phyloP scores from a whole-genome alignment of 352 stramenopile species.

The Pythium chondricola region DNA sequence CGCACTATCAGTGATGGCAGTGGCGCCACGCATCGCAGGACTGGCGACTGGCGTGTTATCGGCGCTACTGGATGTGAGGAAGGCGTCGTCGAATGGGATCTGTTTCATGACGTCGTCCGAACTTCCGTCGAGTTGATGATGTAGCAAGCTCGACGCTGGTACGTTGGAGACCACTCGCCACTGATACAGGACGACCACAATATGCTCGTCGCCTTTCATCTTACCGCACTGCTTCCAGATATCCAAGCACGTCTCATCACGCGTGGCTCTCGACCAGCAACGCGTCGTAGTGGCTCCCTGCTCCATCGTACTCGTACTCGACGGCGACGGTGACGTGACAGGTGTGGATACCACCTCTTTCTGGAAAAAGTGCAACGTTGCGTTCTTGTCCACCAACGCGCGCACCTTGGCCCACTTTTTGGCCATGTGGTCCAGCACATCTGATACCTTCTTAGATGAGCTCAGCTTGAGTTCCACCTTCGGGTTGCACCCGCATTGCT shows the following conservation, averaged over 20 bases:
- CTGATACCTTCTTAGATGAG: conserved; percentile 69
- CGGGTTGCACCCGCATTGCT: conserved; percentile 41
- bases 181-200: conserved; percentile 65
- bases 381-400: conserved; percentile 15
- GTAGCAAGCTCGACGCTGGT: not conserved
- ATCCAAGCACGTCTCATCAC: conserved; percentile 57
- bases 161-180: conserved; percentile 23
- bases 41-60: conserved; percentile 12
- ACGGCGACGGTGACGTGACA: not conserved
- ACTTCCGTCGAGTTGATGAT: not conserved
- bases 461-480: conserved; percentile 81
- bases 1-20: not conserved
- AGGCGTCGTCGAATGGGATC: conserved; percentile 10
- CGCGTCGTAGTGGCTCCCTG: not conserved
- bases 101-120: too few relatives aligned
- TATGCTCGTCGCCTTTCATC: conserved; percentile 51
- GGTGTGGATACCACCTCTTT: too few relatives aligned
- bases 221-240: conserved; percentile 68
- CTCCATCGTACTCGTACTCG: not conserved
- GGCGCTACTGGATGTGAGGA: conserved; percentile 3
- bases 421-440: conserved; percentile 73
- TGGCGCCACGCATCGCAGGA: conserved; percentile 4
- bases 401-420: conserved; percentile 64
- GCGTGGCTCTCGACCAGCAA: conserved; percentile 37
- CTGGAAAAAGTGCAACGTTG: conserved; percentile 50